Evolutionary conservation across 192 early-diverging fungal genomes (phyloP).

Genomic region (Chytriomyces sp.): DNA sequence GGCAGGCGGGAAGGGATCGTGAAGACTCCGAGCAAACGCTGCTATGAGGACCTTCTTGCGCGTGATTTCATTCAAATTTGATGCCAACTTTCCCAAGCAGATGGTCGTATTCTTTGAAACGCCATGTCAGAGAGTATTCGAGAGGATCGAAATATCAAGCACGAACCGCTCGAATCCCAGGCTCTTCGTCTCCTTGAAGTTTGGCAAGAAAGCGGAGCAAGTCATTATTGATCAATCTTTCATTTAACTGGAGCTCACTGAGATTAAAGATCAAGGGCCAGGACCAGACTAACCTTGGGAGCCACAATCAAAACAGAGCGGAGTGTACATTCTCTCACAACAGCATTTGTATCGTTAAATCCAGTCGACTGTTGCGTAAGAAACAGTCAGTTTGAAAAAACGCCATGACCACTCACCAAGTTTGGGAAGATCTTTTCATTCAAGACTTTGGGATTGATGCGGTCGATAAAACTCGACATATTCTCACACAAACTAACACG

Average conservation of each 20-base stretch:
- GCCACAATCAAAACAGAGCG: constrained; percentile 52
- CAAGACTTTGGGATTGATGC: constrained; percentile 68
- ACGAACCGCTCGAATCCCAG: constrained; percentile 83
- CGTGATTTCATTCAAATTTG: constrained; percentile 73
- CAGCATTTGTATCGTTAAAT: constrained; percentile 80
- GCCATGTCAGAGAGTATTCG: not conserved
- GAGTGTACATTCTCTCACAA: constrained; percentile 78
- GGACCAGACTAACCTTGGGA: constrained; percentile 58
- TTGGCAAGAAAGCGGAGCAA: constrained; percentile 86
- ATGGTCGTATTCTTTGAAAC: constrained; percentile 78
- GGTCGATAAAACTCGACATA: constrained; percentile 69
- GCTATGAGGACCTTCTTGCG: constrained; percentile 79
- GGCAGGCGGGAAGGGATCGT: constrained; percentile 88
- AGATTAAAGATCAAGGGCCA: not conserved
- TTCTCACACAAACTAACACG: constrained; percentile 85
- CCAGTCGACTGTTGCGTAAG: constrained; percentile 64
- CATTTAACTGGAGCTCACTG: constrained; percentile 55
- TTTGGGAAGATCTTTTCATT: constrained; percentile 86
- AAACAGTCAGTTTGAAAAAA: constrained; percentile 9
- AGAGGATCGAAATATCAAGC: not conserved
- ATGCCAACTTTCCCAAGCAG: constrained; percentile 90
- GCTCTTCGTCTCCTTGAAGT: constrained; percentile 85
- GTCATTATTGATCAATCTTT: constrained; percentile 80
- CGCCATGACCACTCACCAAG: constrained; percentile 53
- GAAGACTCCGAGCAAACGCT: constrained; percentile 78